Base-by-base conservation (phyloP, 2,329 filamentous ascomycete genomes). In the Magnaporthales sp. region DNA sequence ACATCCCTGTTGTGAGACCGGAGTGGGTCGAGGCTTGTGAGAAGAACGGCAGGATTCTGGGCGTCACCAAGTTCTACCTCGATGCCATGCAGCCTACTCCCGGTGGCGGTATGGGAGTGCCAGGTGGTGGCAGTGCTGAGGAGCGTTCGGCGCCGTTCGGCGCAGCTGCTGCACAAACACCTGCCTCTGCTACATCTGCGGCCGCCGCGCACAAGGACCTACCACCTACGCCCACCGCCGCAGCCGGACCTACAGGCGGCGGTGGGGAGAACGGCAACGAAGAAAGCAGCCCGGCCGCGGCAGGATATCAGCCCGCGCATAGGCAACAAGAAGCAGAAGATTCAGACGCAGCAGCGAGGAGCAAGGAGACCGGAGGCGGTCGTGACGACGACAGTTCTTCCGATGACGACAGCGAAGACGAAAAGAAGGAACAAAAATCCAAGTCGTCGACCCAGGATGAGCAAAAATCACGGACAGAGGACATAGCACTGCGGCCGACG, bases 11-110 rank as follows among this genome's bases (percentile, higher is more conserved):
- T 11, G 95, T 99, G 26, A 87, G 95, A 54, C 95, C 95, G 24
- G 95, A 99, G 77, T 99, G 95, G 95, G 86, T 99, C 31, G 91
- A 96, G 72, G 94, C 93, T n/a, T 99, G 95, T 75, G 94, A 98
- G 79, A 86, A 91, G 71, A 93, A 92, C 76, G 94, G 94, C 61
- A 88, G 93, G 68, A 96, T 99, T 69, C 89, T 98, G 3, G 93
- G 94, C 64, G 95, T 98, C 31, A 89, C 95, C 72, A 93, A 93
- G 72, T 99, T 97, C 79, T 99, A 99, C 77, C 84, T 99, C 32
- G 93, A 97, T 75, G 95, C 94, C 27, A 78, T 85, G 71, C 78
- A 82, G 56, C 81, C 82, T 5, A 80, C 79, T 0, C 81, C 80
- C 63, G 38, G 32, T 22, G 4, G 46, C 27, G n/a, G 61, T 10